phyloP scores from a whole-genome alignment of 192 early-diverging fungal species.

The Mortierella claussenii region DNA sequence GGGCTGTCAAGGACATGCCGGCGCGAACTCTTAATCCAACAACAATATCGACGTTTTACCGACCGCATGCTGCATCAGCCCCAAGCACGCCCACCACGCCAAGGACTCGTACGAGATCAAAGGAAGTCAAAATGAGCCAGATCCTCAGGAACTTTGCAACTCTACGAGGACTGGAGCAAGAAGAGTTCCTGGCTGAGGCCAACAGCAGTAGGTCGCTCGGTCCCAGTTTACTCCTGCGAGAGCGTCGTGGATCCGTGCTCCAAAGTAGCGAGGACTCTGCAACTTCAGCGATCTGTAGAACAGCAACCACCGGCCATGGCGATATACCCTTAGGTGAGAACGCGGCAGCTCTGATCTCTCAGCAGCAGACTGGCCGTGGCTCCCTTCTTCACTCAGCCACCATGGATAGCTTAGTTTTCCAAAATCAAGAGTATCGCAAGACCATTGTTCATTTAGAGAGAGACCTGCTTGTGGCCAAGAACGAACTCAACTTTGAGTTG shows the following conservation, averaged over 20 bases:
- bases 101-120: constrained; percentile 12
- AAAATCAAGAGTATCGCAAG: constrained; percentile 38
- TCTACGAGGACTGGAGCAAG: constrained; percentile 34
- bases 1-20: constrained; percentile 6
- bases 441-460: constrained; percentile 57
- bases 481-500: constrained; percentile 70
- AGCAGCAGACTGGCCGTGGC: neutral
- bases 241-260: constrained; percentile 2
- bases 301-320: neutral
- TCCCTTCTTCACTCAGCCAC: neutral
- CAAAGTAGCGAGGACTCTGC: neutral
- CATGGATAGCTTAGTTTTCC: neutral
- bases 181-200: constrained; percentile 20
- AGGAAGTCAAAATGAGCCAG: constrained; percentile 46
- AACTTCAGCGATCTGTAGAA: neutral
- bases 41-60: constrained; percentile 1
- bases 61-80: neutral
- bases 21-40: neutral
- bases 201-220: neutral
- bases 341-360: neutral
- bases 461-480: constrained; percentile 63
- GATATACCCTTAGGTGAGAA: constrained; percentile 20
- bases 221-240: neutral
- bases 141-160: constrained; percentile 39
- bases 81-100: neutral